Evolutionary conservation across 352 stramenopile genomes (phyloP).

Genomic region (Phytophthora nicotianae): DNA sequence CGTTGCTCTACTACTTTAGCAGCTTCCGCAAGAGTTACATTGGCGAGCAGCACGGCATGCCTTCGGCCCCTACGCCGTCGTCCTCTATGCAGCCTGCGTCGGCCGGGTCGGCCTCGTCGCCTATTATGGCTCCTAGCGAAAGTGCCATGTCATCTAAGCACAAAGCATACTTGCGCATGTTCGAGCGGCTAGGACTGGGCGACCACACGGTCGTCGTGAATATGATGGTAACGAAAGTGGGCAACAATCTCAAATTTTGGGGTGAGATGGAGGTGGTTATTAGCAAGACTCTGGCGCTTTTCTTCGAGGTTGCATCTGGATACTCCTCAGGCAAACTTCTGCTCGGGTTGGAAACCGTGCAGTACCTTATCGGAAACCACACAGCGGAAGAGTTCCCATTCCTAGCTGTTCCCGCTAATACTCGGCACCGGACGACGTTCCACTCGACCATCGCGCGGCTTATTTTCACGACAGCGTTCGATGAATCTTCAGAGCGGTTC

Average conservation of each 20-base stretch:
- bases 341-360: slow-evolving; percentile 96
- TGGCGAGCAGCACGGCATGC: slow-evolving; percentile 90
- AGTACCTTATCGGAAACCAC: slow-evolving; percentile 97
- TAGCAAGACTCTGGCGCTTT: slow-evolving; percentile 95
- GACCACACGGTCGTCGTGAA: slow-evolving; percentile 98
- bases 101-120: slow-evolving; percentile 43
- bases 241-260: slow-evolving; percentile 99
- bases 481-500: slow-evolving; percentile 94
- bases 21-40: slow-evolving; percentile 93
- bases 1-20: slow-evolving; percentile 97
- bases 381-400: slow-evolving; percentile 98
- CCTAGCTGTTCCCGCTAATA: slow-evolving; percentile 92
- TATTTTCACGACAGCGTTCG: slow-evolving; percentile 95
- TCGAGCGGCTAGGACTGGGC: slow-evolving; percentile 96
- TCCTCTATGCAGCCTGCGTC: slow-evolving; percentile 47
- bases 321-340: slow-evolving; percentile 98
- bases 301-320: slow-evolving; percentile 97
- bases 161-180: slow-evolving; percentile 97
- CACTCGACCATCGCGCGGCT: slow-evolving; percentile 96
- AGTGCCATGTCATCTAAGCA: slow-evolving; percentile 89
- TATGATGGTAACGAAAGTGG: slow-evolving; percentile 98
- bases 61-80: slow-evolving; percentile 67
- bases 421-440: slow-evolving; percentile 96
- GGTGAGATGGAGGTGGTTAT: slow-evolving; percentile 96
- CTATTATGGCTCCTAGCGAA: slow-evolving; percentile 83